Percentiles rank a stretch among this genome's conserved stretches.
phyloP scores from a whole-genome alignment of 1,284 basidiomycete species.

The Sanghuangporus weigelae region DNA sequence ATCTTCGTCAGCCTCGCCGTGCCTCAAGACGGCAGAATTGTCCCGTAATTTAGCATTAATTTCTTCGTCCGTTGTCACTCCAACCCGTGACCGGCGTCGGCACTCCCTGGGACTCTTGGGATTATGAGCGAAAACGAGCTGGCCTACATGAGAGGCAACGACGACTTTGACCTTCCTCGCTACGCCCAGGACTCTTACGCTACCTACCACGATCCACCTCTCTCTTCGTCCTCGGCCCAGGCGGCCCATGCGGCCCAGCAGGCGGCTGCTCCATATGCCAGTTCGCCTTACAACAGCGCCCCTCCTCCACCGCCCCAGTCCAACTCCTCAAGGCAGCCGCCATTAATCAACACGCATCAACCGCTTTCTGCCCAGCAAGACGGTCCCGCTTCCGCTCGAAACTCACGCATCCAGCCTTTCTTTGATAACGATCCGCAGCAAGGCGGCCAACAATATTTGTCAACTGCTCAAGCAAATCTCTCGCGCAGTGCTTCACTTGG shows the following conservation, averaged over 20 bases:
- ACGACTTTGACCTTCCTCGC: conserved; percentile 73
- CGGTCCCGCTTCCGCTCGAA: conserved; percentile 39
- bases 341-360: conserved; percentile 29
- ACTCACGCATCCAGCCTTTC: conserved; percentile 58
- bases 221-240: conserved; percentile 59
- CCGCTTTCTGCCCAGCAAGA: conserved; percentile 28
- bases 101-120: neutral
- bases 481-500: conserved; percentile 63
- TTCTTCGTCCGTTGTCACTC: neutral
- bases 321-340: conserved; percentile 21
- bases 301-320: conserved; percentile 38
- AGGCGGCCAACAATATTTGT: conserved; percentile 46
- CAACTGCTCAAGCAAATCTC: conserved; percentile 45
- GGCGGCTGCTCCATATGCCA: conserved; percentile 37
- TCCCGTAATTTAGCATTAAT: neutral
- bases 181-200: conserved; percentile 56
- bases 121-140: conserved; percentile 30
- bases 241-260: conserved; percentile 43
- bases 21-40: neutral
- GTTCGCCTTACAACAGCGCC: conserved; percentile 35
- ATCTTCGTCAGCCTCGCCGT: neutral
- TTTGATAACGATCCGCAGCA: conserved; percentile 52
- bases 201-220: conserved; percentile 48
- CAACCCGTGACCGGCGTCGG: neutral
- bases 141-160: conserved; percentile 46